A percentile compares a stretch with the other conserved stretches of the same genome.
phyloP scores from a whole-genome alignment of 139 green algal species.

The Micromonas pusilla region DNA sequence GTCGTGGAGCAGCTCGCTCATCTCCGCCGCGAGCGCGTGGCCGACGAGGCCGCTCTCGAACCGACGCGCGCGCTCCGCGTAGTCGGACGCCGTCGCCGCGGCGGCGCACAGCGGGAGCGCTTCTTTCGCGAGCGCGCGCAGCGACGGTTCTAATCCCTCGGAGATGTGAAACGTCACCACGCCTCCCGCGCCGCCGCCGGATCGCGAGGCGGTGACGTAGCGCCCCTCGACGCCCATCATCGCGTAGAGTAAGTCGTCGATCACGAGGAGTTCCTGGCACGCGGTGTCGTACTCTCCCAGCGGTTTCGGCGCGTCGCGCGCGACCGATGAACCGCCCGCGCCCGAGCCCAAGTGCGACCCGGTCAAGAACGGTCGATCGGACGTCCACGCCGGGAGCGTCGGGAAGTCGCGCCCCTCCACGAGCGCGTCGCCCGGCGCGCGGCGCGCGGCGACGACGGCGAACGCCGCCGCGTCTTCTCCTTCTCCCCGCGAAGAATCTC shows the following conservation, averaged over 20 bases:
- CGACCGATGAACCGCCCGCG: not conserved
- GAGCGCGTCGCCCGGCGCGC: too few species aligned
- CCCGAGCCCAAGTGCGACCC: slow-evolving; percentile 26
- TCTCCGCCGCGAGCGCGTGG: slow-evolving; percentile 66
- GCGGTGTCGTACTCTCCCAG: slow-evolving; percentile 34
- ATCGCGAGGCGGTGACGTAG: too few species aligned
- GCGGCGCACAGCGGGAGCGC: slow-evolving; percentile 81
- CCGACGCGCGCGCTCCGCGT: slow-evolving; percentile 52
- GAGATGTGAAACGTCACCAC: not conserved
- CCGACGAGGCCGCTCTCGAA: slow-evolving; percentile 44
- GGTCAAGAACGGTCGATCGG: slow-evolving; percentile 24
- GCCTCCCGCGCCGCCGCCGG: too few species aligned
- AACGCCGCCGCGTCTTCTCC: too few species aligned
- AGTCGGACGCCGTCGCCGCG: slow-evolving; percentile 59
- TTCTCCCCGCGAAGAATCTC: too few species aligned
- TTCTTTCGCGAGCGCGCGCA: slow-evolving; percentile 43
- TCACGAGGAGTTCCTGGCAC: slow-evolving; percentile 53
- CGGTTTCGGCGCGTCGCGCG: not conserved
- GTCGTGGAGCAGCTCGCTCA: slow-evolving; percentile 61
- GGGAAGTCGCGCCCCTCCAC: not conserved
- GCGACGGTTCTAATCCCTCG: not conserved
- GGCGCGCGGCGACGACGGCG: too few species aligned
- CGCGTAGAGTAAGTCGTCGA: slow-evolving; percentile 74
- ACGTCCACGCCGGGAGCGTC: slow-evolving; percentile 3
- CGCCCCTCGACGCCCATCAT: slow-evolving; percentile 66